These are phyloP conservation scores for Wickerhamomyces bovis DNA, from an alignment of 805 yeast species.

Conservation along the genomic window DNA sequence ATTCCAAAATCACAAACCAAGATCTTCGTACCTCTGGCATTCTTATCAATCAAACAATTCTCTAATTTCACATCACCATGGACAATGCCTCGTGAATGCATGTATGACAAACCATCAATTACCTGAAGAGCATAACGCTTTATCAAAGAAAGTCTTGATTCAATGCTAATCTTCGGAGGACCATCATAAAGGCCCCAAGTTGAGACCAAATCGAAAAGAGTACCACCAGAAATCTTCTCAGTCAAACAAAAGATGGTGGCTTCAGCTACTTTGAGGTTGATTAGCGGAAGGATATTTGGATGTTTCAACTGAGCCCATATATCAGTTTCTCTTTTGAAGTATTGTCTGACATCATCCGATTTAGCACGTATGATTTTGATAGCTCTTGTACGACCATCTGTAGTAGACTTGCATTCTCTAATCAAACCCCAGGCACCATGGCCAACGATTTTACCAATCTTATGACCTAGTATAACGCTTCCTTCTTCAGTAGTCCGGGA, in stretches of 20 bases:
- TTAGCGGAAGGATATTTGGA: conserved; percentile 55
- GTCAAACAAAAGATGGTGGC: conserved; percentile 69
- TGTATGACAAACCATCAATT: conserved; percentile 48
- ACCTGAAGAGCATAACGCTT: conserved; percentile 46
- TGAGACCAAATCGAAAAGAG: conserved; percentile 70
- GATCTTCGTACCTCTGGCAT: conserved; percentile 29
- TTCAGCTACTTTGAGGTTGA: conserved; percentile 55
- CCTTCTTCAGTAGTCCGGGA: conserved; percentile 52
- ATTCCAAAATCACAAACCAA: conserved; percentile 88
- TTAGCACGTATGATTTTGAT: conserved; percentile 57
- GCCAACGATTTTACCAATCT: conserved; percentile 71
- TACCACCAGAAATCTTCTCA: conserved; percentile 64
- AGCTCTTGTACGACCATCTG: conserved; percentile 37
- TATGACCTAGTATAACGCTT: conserved; percentile 54
- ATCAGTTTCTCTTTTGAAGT: conserved; percentile 63
- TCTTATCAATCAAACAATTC: conserved; percentile 56
- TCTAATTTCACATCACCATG: conserved; percentile 76
- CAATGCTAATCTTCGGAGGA: conserved; percentile 24
- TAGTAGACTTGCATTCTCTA: conserved; percentile 48
- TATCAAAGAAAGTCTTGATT: conserved; percentile 30
- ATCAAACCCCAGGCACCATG: conserved; percentile 89
- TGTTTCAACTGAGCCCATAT: conserved; percentile 73
- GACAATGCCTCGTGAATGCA: conserved; percentile 64
- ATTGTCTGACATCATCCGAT: conserved; percentile 44
- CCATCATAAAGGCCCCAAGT: conserved; percentile 50